Percentiles rank a stretch among this genome's conserved stretches.
phyloP scores from a whole-genome alignment of 352 stramenopile species.

The Phytopythium oedochilum region DNA sequence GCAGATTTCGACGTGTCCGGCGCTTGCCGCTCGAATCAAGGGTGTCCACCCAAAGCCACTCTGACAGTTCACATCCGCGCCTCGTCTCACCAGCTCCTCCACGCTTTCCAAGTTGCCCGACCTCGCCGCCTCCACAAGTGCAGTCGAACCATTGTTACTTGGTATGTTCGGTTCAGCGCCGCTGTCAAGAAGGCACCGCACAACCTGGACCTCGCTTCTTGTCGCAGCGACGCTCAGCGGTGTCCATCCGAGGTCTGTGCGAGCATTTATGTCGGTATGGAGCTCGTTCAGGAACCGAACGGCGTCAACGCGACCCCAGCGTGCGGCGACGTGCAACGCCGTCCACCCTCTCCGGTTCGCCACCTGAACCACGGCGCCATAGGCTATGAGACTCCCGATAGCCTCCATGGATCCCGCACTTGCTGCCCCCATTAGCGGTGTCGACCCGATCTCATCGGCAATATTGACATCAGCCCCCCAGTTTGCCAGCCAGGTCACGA shows the following conservation, averaged over 20 bases:
- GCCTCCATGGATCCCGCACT: background rate
- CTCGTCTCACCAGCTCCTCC: background rate
- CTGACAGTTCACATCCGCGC: background rate
- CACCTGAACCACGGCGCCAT: background rate
- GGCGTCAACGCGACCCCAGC: background rate
- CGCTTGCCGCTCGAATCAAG: background rate
- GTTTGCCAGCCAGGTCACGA: background rate
- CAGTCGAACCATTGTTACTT: background rate
- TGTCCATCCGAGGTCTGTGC: background rate
- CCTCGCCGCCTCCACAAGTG: background rate
- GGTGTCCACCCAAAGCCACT: background rate
- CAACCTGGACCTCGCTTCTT: background rate
- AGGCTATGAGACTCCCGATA: background rate
- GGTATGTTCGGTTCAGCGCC: background rate
- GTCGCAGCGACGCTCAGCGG: background rate
- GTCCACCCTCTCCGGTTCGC: background rate
- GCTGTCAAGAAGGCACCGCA: background rate
- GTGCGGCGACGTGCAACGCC: background rate
- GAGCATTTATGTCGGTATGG: background rate
- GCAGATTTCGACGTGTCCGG: background rate
- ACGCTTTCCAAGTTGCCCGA: background rate
- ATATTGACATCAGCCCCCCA: background rate
- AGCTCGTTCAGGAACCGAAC: background rate
- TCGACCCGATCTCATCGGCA: background rate
- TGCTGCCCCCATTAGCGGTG: background rate